Evolutionary conservation across 306 rosid species (phyloP).

Genomic region (Cicer yamashitae): DNA sequence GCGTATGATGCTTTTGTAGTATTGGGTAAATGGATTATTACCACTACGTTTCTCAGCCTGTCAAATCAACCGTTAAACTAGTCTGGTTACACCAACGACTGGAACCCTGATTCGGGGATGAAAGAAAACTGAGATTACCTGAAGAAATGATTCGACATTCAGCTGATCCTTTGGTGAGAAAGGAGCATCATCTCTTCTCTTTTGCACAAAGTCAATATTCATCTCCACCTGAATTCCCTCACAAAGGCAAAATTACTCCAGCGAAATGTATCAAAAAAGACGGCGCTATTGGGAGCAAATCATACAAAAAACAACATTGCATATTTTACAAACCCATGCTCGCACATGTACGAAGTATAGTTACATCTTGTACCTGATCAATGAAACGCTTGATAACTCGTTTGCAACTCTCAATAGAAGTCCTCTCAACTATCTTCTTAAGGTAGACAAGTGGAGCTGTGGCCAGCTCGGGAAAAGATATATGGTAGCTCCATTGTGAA

Average conservation of each 20-base stretch:
- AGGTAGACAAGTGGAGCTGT: conserved; percentile 74
- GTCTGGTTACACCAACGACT: conserved; percentile 23
- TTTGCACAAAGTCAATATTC: conserved; percentile 73
- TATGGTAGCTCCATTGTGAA: conserved; percentile 81
- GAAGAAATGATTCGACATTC: conserved; percentile 79
- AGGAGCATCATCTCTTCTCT: conserved; percentile 78
- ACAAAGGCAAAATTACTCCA: neutral
- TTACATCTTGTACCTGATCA: conserved; percentile 70
- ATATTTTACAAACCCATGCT: too few species aligned
- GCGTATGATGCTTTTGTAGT: conserved; percentile 77
- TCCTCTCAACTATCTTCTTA: conserved; percentile 69
- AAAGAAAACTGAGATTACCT: conserved; percentile 55
- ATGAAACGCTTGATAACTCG: conserved; percentile 79
- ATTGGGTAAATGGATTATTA: conserved; percentile 65
- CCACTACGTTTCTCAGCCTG: conserved; percentile 73
- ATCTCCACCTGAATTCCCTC: conserved; percentile 72
- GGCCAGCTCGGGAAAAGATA: conserved; percentile 93
- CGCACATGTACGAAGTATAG: neutral
- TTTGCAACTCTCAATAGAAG: conserved; percentile 71
- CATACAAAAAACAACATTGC: neutral
- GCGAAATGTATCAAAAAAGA: neutral
- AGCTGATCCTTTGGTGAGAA: conserved; percentile 88
- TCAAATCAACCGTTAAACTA: conserved; percentile 41
- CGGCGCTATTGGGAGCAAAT: neutral
- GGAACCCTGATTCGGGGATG: conserved; percentile 9